Evolutionary conservation across 2,329 filamentous ascomycete genomes (phyloP).

Genomic region (Fusarium sp.): DNA sequence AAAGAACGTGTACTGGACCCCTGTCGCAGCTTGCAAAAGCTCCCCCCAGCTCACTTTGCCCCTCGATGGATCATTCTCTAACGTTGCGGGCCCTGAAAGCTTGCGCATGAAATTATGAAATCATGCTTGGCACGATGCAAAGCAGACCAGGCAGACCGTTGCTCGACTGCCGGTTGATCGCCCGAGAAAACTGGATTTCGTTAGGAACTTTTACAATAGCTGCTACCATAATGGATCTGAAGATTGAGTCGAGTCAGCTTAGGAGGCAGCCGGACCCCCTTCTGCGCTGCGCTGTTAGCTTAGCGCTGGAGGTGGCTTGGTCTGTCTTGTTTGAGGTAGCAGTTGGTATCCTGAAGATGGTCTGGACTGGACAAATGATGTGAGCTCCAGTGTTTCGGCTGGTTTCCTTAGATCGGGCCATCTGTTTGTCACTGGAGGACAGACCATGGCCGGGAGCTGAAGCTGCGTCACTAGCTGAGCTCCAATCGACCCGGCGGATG

Average conservation of each 20-base stretch:
- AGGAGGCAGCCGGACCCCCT: constrained; percentile 29
- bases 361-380: constrained; percentile 15
- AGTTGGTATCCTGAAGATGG: constrained; percentile 21
- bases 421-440: constrained; percentile 22
- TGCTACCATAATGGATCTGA: not conserved
- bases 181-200: constrained; percentile 14
- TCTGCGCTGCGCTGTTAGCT: constrained; percentile 22
- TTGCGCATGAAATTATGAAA: constrained; percentile 45
- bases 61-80: constrained; percentile 42
- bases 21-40: constrained; percentile 34
- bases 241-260: constrained; percentile 18
- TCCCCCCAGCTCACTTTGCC: constrained; percentile 27
- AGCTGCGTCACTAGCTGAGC: constrained; percentile 42
- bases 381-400: constrained; percentile 24
- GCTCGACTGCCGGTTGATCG: constrained; percentile 25
- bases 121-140: constrained; percentile 40
- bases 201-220: constrained; percentile 7
- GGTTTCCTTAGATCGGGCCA: constrained; percentile 28
- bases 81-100: constrained; percentile 30
- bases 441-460: constrained; percentile 36
- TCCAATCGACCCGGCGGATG: constrained; percentile 13
- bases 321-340: constrained; percentile 20
- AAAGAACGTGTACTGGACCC: constrained; percentile 32
- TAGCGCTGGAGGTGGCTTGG: constrained; percentile 31
- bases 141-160: constrained; percentile 23